Conservation (phyloP, 495 filamentous ascomycete genomes). For the Glarea lozoyensis region DNA sequence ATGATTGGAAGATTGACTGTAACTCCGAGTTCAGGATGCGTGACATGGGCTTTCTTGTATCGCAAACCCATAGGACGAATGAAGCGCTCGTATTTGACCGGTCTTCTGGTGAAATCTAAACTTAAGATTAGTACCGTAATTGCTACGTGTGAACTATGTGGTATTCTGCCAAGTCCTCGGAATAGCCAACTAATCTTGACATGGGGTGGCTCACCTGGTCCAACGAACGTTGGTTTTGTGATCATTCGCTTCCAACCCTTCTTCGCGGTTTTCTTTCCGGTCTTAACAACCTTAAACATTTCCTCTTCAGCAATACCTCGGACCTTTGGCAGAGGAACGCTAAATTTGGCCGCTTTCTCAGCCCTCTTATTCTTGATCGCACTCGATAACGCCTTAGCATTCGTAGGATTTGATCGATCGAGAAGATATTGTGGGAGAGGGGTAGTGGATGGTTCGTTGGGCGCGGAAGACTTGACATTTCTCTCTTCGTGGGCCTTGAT, state of each 20-base stretch:
- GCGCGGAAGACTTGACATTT: constrained; percentile 67
- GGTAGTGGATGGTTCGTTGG: constrained; percentile 3
- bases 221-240: constrained; percentile 72
- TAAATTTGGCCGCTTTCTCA: constrained; percentile 94
- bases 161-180: background rate
- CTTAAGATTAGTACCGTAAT: background rate
- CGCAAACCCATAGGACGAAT: constrained; percentile 44
- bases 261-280: constrained; percentile 55
- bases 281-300: constrained; percentile 97
- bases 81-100: constrained; percentile 92
- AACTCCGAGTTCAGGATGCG: constrained; percentile 75
- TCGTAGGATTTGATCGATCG: constrained; percentile 74
- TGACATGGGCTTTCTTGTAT: constrained; percentile 94
- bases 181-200: too few species aligned
- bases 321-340: constrained; percentile 89
- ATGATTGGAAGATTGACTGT: constrained; percentile 93
- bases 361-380: constrained; percentile 77
- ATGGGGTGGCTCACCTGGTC: too few species aligned
- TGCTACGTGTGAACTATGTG: background rate
- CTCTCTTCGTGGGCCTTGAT: constrained; percentile 91
- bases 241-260: constrained; percentile 80
- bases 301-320: constrained; percentile 92
- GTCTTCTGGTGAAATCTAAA: constrained; percentile 78
- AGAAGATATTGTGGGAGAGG: constrained; percentile 27
- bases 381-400: constrained; percentile 78